Conservation (phyloP, 2,329 filamentous ascomycete genomes). For the Fonsecaea monophora region DNA sequence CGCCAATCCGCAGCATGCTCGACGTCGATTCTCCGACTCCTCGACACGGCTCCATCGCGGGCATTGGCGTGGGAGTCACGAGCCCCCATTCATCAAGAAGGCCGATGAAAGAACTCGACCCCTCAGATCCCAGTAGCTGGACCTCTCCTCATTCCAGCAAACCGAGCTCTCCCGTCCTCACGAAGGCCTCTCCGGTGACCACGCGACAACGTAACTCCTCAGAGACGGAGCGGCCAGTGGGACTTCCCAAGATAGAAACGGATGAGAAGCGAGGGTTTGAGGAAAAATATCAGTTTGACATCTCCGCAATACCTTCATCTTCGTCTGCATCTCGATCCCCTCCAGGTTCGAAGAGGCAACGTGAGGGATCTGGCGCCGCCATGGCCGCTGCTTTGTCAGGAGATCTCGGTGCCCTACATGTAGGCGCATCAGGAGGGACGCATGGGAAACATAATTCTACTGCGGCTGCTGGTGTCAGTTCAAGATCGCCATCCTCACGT, state of each 20-base stretch:
- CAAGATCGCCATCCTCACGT: conserved; percentile 47
- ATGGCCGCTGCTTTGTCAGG: conserved; percentile 57
- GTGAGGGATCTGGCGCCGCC: conserved; percentile 49
- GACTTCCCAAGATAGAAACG: conserved; percentile 38
- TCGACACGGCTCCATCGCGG: conserved; percentile 50
- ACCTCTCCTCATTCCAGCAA: conserved; percentile 46
- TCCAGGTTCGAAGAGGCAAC: conserved; percentile 51
- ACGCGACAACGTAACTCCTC: conserved; percentile 44
- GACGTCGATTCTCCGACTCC: conserved; percentile 59
- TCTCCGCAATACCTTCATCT: conserved; percentile 53
- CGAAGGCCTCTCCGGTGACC: conserved; percentile 44
- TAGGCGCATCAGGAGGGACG: conserved; percentile 31
- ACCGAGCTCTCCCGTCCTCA: conserved; percentile 42
- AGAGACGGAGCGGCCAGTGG: conserved; percentile 41
- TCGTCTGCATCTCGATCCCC: conserved; percentile 44
- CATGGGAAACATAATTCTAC: conserved; percentile 44
- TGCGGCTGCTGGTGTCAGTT: conserved; percentile 48
- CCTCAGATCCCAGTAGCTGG: conserved; percentile 43
- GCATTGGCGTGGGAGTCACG: conserved; percentile 47
- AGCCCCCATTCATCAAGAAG: conserved; percentile 42
- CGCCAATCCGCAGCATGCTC: conserved; percentile 71
- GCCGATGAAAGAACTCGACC: conserved; percentile 49
- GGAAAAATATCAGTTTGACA: conserved; percentile 52
- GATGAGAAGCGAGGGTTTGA: conserved; percentile 43
- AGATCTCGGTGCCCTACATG: conserved; percentile 46